Evolutionary conservation across 1,139 yeast species (phyloP), one percentile per base, ranked within the genome.

Genomic region (Saccharomycopsis phalli): DNA sequence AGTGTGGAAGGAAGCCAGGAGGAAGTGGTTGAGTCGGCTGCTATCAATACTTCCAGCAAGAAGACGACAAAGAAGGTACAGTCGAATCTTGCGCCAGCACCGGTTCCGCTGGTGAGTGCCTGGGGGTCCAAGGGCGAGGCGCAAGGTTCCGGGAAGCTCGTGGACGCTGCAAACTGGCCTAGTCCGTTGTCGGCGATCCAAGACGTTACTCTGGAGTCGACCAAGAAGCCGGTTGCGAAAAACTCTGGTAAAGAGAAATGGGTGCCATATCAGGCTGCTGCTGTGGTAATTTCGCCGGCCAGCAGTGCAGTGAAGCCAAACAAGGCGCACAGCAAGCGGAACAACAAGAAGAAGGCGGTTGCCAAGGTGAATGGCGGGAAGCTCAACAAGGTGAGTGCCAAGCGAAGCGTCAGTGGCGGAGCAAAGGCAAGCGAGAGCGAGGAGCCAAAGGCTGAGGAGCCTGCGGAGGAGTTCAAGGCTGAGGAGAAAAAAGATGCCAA

Each of bases 181-280:
- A 69, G 78, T 34, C 76, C 81, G 22, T 66, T 65, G 40, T 63
- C 62, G 51, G 57, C 61, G 18, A 59, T 52, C 14, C 29, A 8
- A n/a, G 29, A 26, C 14, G 17, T 5, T 16, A 58, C 50, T 35
- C 58, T 54, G 11, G 21, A 8, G 17, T 23, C 34, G 46, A 53
- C 44, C 57, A 54, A 42, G 55, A 57, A 60, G 37, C 57, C 63
- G 17, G 58, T 64, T 18, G 64, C 61, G 41, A 71, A 71, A 47
- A 70, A 77, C 49, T 73, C 82, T 28, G 75, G 79, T 49, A 76
- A 78, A 50, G 87, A 81, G 53, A 84, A 84, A 60, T 86, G 47
- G 47, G 39, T 41, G 14, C 47, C 47, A 8, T 45, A 34, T 26
- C 34, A 10, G 16, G 33, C 37, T 21, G 46, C 47, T 13, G 31